These are phyloP conservation scores for Coffea eugenioides DNA, from an alignment of 257 asterid genomes.

Conservation along the genomic window DNA sequence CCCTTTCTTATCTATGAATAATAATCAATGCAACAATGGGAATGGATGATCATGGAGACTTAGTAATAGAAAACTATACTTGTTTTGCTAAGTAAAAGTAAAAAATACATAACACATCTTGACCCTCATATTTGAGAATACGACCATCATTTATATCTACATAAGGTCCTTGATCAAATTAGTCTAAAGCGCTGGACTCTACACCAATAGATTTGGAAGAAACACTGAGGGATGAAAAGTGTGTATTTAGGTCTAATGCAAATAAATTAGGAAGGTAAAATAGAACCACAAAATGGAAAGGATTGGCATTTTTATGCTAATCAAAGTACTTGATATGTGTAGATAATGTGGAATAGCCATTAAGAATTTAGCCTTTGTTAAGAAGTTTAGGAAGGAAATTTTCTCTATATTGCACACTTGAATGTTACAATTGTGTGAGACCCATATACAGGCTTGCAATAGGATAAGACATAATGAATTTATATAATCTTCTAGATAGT, in stretches of 20 bases:
- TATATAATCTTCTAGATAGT: too few relatives aligned
- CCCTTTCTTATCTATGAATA: too few relatives aligned
- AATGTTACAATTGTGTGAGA: too few relatives aligned
- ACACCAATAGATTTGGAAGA: slow-evolving; percentile 17
- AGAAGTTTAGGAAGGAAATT: too few relatives aligned
- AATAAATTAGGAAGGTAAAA: slow-evolving; percentile 9
- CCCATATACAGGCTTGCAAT: too few relatives aligned
- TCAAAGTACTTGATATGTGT: too few relatives aligned
- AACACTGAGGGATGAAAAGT: slow-evolving; percentile 19
- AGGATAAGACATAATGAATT: too few relatives aligned
- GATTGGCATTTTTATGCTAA: not conserved
- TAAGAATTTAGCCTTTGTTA: too few relatives aligned
- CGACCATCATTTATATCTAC: slow-evolving; percentile 44
- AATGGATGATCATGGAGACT: too few relatives aligned
- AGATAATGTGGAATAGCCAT: too few relatives aligned
- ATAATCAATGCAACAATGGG: too few relatives aligned
- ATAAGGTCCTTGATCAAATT: slow-evolving; percentile 30
- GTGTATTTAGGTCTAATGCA: slow-evolving; percentile 6
- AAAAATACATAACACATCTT: slow-evolving; percentile 30
- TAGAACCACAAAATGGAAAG: slow-evolving; percentile 1
- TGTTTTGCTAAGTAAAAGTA: slow-evolving; percentile 38
- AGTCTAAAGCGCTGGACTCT: slow-evolving; percentile 32
- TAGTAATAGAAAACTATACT: slow-evolving; percentile 16
- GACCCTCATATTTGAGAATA: slow-evolving; percentile 31
- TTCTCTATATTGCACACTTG: too few relatives aligned